Base-by-base conservation (phyloP, 2,329 filamentous ascomycete species). In the Penicillium sp. region DNA sequence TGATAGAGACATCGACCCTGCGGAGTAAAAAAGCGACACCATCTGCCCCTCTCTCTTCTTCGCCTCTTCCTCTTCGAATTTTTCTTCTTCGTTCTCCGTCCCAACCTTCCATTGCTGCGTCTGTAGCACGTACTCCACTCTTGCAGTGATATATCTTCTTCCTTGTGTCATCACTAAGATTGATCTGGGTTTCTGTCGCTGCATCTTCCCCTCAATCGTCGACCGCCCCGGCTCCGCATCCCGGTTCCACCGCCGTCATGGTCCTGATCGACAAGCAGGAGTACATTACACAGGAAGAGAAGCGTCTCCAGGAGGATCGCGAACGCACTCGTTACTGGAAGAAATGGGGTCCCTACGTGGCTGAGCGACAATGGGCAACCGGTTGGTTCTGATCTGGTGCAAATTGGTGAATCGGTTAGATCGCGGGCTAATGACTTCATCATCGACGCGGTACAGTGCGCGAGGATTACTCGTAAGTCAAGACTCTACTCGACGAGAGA, bases 301-400 rank as follows among this genome's bases (percentile, higher is more conserved):
- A 89, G 77, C 89, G 95, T 51, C 84, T 98, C 68, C 89, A 89
- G 73, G 87, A 96, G 73, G 94, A 98, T 77, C 86, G 88, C 60
- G 86, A 94, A 65, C 88, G 89, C 64, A 85, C 79, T 65, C 94
- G 91, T 76, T 98, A 98, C 81, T 98, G 94, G 94, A 98, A 98
- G 86, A 92, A 89, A 87, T 97, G 93, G 92, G 94, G 94, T 56
- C 89, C 93, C 24, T 98, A 97, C 73, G 89, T 96, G 69, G 87
- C 93, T 56, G 94, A 98, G 81, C 84, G 93, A 73, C 93, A 97
- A 81, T 97, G 94, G 94, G 92, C 93, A 58, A 96, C 92, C 67
- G 92, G 91, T 90, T 79, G 73, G 85, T 71, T 71, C 52, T 19
- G 27, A 24, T 31, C 41, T 36, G 22, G 31, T 24, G 27, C 18